Conservation (phyloP, 768 basidiomycete species). For the Tricholomella constricta region DNA sequence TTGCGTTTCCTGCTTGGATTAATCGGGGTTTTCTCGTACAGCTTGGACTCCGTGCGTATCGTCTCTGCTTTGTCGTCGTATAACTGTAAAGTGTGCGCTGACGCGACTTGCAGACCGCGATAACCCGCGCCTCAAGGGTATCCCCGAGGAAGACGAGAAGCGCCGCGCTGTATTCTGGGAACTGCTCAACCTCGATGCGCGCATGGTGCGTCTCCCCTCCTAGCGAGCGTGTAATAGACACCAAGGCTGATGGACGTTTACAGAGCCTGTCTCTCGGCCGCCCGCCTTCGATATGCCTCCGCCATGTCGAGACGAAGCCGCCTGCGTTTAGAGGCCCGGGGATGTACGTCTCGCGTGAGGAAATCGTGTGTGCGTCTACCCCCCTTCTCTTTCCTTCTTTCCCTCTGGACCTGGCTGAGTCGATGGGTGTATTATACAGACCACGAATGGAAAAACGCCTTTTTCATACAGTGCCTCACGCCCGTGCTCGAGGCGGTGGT, state of each 20-base stretch:
- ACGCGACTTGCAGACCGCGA: conserved; percentile 55
- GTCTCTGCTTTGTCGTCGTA: conserved; percentile 5
- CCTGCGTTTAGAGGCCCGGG: conserved; percentile 51
- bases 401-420: not conserved
- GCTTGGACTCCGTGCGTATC: conserved; percentile 66
- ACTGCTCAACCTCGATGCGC: conserved; percentile 68
- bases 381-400: not conserved
- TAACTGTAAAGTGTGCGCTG: no score
- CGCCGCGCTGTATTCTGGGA: conserved; percentile 76
- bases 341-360: conserved; percentile 49
- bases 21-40: conserved; percentile 28
- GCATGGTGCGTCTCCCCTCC: conserved; percentile 48
- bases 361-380: conserved; percentile 48
- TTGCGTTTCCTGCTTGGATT: conserved; percentile 7
- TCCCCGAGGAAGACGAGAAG: conserved; percentile 73
- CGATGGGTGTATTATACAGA: conserved; percentile 50
- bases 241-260: not conserved
- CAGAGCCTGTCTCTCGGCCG: conserved; percentile 73
- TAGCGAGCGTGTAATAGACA: conserved; percentile 2
- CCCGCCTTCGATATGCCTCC: conserved; percentile 66
- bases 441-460: conserved; percentile 71
- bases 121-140: conserved; percentile 59
- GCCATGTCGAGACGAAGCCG: conserved; percentile 64
- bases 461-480: conserved; percentile 62
- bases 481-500: conserved; percentile 63